Evolutionary conservation across 768 basidiomycete genomes (phyloP).

Genomic region (Pleurotus tuber-regium): DNA sequence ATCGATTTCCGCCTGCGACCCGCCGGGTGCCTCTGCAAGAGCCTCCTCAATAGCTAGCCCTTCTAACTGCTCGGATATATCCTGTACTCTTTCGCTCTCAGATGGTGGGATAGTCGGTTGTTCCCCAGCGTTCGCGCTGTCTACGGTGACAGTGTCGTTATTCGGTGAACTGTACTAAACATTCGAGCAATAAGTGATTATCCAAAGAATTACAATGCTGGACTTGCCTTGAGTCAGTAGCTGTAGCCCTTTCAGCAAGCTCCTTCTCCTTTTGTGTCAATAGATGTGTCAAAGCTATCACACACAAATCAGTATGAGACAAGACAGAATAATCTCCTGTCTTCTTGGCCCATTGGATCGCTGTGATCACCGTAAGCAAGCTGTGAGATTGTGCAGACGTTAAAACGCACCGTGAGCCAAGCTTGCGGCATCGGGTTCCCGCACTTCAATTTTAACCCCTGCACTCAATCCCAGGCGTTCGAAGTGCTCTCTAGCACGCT

Average conservation of each 20-base stretch:
- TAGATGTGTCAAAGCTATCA: slow-evolving; percentile 84
- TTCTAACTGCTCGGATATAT: neutral
- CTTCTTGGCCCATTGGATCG: slow-evolving; percentile 89
- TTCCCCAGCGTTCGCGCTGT: neutral
- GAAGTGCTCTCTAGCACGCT: slow-evolving; percentile 83
- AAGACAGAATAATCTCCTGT: slow-evolving; percentile 95
- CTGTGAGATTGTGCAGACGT: neutral
- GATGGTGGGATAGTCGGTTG: neutral
- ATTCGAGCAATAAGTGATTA: neutral
- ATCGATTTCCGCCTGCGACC: neutral
- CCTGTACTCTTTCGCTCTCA: neutral
- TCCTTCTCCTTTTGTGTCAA: slow-evolving; percentile 54
- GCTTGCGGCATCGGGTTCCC: slow-evolving; percentile 66
- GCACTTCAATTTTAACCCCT: slow-evolving; percentile 72
- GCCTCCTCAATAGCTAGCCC: neutral
- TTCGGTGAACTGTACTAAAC: neutral
- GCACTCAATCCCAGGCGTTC: slow-evolving; percentile 72
- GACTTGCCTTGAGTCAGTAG: slow-evolving; percentile 21
- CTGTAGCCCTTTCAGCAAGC: slow-evolving; percentile 19
- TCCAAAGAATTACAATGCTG: neutral
- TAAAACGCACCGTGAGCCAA: slow-evolving; percentile 55
- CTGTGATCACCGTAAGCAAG: slow-evolving; percentile 38
- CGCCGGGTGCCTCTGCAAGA: neutral
- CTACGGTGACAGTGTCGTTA: neutral
- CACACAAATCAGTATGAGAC: slow-evolving; percentile 86